These are phyloP conservation scores for Echria macrotheca DNA, from an alignment of 495 filamentous ascomycete genomes.

Conservation along the genomic window DNA sequence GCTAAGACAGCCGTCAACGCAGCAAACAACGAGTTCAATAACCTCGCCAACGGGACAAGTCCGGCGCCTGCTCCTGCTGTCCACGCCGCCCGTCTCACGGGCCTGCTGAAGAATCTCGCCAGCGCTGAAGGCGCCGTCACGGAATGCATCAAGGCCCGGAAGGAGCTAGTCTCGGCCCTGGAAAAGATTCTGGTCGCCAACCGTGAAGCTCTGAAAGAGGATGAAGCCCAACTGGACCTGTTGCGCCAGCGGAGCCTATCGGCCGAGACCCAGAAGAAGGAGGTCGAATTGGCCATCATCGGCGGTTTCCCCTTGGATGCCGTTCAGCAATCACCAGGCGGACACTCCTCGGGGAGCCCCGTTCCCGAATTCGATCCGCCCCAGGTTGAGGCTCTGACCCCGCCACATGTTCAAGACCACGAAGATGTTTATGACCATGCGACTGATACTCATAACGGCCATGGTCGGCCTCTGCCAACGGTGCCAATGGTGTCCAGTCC, in stretches of 20 bases:
- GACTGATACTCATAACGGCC: slow-evolving; percentile 26
- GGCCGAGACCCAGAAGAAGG: slow-evolving; percentile 70
- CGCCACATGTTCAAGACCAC: slow-evolving; percentile 46
- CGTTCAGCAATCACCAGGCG: slow-evolving; percentile 35
- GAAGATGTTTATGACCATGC: slow-evolving; percentile 17
- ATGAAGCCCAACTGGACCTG: slow-evolving; percentile 57
- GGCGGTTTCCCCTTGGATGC: slow-evolving; percentile 57
- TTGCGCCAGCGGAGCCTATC: slow-evolving; percentile 55
- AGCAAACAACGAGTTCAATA: slow-evolving; percentile 76
- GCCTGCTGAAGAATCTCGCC: slow-evolving; percentile 79
- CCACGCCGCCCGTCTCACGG: slow-evolving; percentile 82
- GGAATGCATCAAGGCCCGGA: slow-evolving; percentile 82
- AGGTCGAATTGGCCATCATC: slow-evolving; percentile 87
- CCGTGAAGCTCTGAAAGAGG: slow-evolving; percentile 58
- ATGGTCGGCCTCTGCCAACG: slow-evolving; percentile 22
- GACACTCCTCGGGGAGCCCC: slow-evolving; percentile 32
- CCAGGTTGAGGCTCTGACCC: slow-evolving; percentile 77
- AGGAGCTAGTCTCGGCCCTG: slow-evolving; percentile 66
- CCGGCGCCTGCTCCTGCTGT: slow-evolving; percentile 73
- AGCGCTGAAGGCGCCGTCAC: slow-evolving; percentile 88
- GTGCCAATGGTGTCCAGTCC: slow-evolving; percentile 8
- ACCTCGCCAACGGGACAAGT: slow-evolving; percentile 62
- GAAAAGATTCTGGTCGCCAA: slow-evolving; percentile 77
- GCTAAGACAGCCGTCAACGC: slow-evolving; percentile 56
- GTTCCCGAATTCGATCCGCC: slow-evolving; percentile 57